These are phyloP conservation scores for Cutaneotrichosporon mucoides DNA, from an alignment of 1,284 basidiomycete species.

Conservation along the genomic window DNA sequence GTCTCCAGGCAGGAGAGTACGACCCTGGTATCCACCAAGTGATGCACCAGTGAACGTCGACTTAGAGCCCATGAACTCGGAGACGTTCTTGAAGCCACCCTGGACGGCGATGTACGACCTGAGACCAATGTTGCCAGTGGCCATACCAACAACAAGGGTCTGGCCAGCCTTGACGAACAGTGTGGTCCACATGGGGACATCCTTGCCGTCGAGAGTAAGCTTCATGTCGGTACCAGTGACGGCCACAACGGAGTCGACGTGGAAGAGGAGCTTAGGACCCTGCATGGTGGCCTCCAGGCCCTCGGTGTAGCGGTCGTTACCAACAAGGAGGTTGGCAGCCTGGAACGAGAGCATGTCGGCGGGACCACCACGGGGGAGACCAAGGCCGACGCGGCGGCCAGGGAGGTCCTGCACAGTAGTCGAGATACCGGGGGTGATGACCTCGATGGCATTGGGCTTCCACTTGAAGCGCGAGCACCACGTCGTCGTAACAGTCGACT, in stretches of 20 bases:
- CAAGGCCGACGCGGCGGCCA: conserved; percentile 57
- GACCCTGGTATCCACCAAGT: conserved; percentile 49
- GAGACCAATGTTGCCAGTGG: conserved; percentile 52
- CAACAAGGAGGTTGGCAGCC: conserved; percentile 60
- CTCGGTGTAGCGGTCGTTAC: conserved; percentile 57
- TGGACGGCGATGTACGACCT: conserved; percentile 58
- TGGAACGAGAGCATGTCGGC: conserved; percentile 62
- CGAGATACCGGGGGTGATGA: conserved; percentile 59
- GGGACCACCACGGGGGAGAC: conserved; percentile 65
- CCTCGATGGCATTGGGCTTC: conserved; percentile 54
- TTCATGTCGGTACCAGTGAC: conserved; percentile 57
- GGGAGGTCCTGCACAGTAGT: conserved; percentile 64
- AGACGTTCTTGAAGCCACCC: conserved; percentile 60
- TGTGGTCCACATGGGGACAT: conserved; percentile 55
- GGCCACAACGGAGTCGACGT: conserved; percentile 55
- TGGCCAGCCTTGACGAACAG: conserved; percentile 53
- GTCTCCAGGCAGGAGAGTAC: conserved; percentile 52
- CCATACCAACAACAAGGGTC: conserved; percentile 51
- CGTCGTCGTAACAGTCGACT: conserved; percentile 56
- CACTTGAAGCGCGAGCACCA: conserved; percentile 52
- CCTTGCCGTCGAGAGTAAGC: conserved; percentile 52
- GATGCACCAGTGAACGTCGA: conserved; percentile 34
- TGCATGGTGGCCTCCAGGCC: conserved; percentile 57
- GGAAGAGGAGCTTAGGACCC: conserved; percentile 53
- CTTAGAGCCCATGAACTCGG: conserved; percentile 57